Percentiles rank a stretch among this genome's conserved stretches.
phyloP scores from a whole-genome alignment of 2,329 filamentous ascomycete species.

The Aureobasidium namibiae region DNA sequence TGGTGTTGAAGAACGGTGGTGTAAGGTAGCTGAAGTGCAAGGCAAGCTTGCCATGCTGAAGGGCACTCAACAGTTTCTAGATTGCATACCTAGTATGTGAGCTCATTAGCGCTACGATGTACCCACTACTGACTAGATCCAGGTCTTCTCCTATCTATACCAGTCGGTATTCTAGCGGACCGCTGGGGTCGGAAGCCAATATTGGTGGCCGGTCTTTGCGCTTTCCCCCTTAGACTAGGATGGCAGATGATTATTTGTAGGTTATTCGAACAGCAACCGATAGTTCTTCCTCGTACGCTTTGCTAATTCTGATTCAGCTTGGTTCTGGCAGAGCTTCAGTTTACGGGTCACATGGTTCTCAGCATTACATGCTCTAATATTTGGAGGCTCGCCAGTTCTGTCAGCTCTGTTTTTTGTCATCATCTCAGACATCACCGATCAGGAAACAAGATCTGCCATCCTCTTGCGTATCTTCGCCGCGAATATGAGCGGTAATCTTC shows the following conservation, averaged over 20 bases:
- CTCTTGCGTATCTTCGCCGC: conserved; percentile 26
- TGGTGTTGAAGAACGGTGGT: conserved; percentile 34
- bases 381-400: conserved; percentile 22
- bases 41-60: conserved; percentile 44
- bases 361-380: conserved; percentile 23
- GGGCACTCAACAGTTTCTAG: conserved; percentile 39
- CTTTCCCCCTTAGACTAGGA: conserved; percentile 17
- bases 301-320: conserved; percentile 16
- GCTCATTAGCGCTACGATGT: conserved; percentile 10
- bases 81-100: conserved; percentile 38
- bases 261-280: not conserved
- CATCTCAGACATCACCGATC: conserved; percentile 25
- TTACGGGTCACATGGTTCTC: conserved; percentile 26
- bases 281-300: too few species aligned
- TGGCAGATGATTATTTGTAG: conserved; percentile 27
- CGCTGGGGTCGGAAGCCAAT: conserved; percentile 27
- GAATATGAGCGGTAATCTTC: conserved; percentile 22
- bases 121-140: not conserved
- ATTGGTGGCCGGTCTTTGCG: conserved; percentile 21
- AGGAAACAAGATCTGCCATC: conserved; percentile 20
- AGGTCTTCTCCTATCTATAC: conserved; percentile 25
- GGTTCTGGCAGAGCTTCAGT: conserved; percentile 28
- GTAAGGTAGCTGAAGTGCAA: conserved; percentile 45
- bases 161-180: conserved; percentile 30
- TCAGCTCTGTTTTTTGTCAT: conserved; percentile 23